These are phyloP conservation scores for Rutidosis leptorrhynchoides DNA, from an alignment of 129 eudicot genomes.

Conservation along the genomic window DNA sequence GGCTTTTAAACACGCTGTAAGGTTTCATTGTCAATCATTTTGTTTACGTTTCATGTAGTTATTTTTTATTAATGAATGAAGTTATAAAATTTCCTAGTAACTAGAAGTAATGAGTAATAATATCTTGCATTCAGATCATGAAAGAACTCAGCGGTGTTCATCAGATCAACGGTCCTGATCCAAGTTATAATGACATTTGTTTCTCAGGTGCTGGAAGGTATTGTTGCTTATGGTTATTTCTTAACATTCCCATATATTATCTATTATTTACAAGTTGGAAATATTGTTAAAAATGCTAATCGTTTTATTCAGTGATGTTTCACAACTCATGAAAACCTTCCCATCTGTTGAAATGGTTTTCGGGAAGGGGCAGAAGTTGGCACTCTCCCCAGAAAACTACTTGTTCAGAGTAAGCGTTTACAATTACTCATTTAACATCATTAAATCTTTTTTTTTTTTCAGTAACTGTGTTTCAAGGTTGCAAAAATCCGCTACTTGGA, in stretches of 20 bases:
- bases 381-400: slow-evolving; percentile 91
- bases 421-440: not conserved
- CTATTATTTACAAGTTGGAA: not conserved
- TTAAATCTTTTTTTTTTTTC: not conserved
- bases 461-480: not conserved
- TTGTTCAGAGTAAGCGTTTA: slow-evolving; percentile 66
- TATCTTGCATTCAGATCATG: slow-evolving; percentile 49
- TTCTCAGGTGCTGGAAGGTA: slow-evolving; percentile 98
- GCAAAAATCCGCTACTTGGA: too few relatives aligned
- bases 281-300: slow-evolving; percentile 7
- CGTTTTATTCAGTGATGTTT: slow-evolving; percentile 56
- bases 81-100: not conserved
- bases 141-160: slow-evolving; percentile 60
- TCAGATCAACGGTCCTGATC: slow-evolving; percentile 87
- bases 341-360: slow-evolving; percentile 93
- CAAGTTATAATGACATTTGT: slow-evolving; percentile 91
- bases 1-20: slow-evolving; percentile 87
- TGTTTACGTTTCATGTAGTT: not conserved
- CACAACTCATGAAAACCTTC: slow-evolving; percentile 72
- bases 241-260: not conserved
- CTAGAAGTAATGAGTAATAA: not conserved
- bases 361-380: slow-evolving; percentile 67
- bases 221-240: slow-evolving; percentile 12
- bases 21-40: slow-evolving; percentile 23
- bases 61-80: not conserved